phyloP scores from a whole-genome alignment of 2,329 filamentous ascomycete species.

The Fusarium sterilihyphosum region DNA sequence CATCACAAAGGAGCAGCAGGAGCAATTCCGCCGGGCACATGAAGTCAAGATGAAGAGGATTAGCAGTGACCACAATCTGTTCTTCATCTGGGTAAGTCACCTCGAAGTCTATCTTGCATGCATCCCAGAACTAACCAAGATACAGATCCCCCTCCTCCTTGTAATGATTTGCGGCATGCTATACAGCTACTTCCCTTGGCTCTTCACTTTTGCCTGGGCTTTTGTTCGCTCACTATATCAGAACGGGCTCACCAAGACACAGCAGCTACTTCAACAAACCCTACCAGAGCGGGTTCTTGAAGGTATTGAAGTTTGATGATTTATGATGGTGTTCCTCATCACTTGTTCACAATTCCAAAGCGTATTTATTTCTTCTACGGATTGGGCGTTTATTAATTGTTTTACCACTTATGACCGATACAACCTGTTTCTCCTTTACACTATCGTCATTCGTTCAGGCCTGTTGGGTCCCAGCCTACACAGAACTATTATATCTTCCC shows the following conservation, averaged over 20 bases:
- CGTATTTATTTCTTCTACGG: slow-evolving; percentile 21
- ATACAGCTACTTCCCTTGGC: slow-evolving; percentile 62
- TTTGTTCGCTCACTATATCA: slow-evolving; percentile 48
- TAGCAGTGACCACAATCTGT: slow-evolving; percentile 71
- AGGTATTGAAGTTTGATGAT: slow-evolving; percentile 43
- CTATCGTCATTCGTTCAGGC: slow-evolving; percentile 15
- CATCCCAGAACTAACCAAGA: slow-evolving; percentile 32
- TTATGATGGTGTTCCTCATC: slow-evolving; percentile 31
- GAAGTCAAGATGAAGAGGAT: slow-evolving; percentile 71
- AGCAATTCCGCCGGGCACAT: slow-evolving; percentile 68
- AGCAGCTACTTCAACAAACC: slow-evolving; percentile 42
- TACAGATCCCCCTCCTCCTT: slow-evolving; percentile 61
- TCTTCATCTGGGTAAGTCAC: slow-evolving; percentile 72
- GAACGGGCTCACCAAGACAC: slow-evolving; percentile 41
- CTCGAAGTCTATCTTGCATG: neutral
- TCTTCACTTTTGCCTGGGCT: slow-evolving; percentile 51
- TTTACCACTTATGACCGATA: slow-evolving; percentile 19
- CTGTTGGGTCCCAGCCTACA: neutral
- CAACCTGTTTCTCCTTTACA: neutral
- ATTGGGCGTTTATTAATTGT: slow-evolving; percentile 20
- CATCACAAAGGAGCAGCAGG: slow-evolving; percentile 73
- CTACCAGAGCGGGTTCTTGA: slow-evolving; percentile 42
- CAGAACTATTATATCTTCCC: neutral
- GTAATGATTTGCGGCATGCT: slow-evolving; percentile 60
- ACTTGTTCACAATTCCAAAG: slow-evolving; percentile 24